Conservation (phyloP, 345 rosid species). For the Brassica napus region DNA sequence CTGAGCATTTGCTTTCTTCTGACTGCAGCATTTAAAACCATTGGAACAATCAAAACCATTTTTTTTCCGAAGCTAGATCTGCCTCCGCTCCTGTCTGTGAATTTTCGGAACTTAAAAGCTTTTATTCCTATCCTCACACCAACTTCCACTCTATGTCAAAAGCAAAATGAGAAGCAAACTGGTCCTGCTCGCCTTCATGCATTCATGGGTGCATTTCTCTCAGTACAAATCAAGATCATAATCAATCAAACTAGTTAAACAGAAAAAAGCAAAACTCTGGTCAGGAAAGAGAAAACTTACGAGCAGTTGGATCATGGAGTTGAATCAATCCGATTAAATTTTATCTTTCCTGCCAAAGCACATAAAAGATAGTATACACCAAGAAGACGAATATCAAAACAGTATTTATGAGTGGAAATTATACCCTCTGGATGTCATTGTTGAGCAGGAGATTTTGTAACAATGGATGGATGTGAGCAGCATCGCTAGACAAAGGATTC, state of each 20-base stretch:
- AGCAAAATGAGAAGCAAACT: not conserved
- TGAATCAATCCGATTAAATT: not conserved
- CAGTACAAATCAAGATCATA: not conserved
- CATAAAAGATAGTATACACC: not conserved
- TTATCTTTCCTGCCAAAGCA: not conserved
- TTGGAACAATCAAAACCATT: not conserved
- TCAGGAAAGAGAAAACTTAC: not conserved
- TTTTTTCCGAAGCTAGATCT: not conserved
- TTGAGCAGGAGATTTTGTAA: not conserved
- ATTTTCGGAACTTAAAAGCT: not conserved
- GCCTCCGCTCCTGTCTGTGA: not conserved
- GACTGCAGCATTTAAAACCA: slow-evolving; percentile 14
- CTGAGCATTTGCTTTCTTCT: not conserved
- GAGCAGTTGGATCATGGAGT: not conserved
- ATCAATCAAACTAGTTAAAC: not conserved
- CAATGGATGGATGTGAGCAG: not conserved
- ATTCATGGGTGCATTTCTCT: not conserved
- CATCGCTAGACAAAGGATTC: not conserved
- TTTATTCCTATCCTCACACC: not conserved
- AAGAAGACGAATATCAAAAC: not conserved
- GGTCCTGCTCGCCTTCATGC: not conserved
- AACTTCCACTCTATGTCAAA: not conserved
- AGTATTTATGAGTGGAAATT: not conserved
- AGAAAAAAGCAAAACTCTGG: not conserved
- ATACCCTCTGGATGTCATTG: not conserved